phyloP scores from a whole-genome alignment of 805 yeast species.

The Wickerhamiella siamensis region DNA sequence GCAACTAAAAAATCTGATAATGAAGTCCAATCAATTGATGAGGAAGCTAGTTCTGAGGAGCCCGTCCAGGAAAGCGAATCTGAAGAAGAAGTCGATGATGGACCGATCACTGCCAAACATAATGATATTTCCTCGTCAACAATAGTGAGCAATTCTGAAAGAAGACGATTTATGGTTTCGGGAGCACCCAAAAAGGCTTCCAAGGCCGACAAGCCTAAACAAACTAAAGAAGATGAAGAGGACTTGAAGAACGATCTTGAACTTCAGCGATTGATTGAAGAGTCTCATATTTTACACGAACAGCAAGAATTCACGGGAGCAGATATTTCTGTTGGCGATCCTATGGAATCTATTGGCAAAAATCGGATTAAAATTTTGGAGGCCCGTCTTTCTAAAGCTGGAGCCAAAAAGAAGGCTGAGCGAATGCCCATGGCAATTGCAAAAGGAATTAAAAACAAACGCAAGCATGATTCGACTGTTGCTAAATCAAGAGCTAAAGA shows the following conservation, averaged over 20 bases:
- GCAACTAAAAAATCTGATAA: background rate
- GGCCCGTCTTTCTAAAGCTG: slow-evolving; percentile 25
- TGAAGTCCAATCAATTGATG: slow-evolving; percentile 6
- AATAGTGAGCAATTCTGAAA: slow-evolving; percentile 14
- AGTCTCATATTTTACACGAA: slow-evolving; percentile 45
- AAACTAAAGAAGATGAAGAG: slow-evolving; percentile 27
- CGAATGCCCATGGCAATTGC: slow-evolving; percentile 83
- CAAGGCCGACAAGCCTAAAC: slow-evolving; percentile 5
- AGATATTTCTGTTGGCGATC: slow-evolving; percentile 22
- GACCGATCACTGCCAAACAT: slow-evolving; percentile 25
- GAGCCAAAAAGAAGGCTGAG: slow-evolving; percentile 34
- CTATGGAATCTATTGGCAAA: slow-evolving; percentile 27
- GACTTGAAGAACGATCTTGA: slow-evolving; percentile 54
- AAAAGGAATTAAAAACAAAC: slow-evolving; percentile 61
- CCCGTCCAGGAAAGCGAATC: slow-evolving; percentile 1
- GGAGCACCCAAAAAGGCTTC: slow-evolving; percentile 22
- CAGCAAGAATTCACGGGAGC: slow-evolving; percentile 22
- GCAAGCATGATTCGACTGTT: slow-evolving; percentile 35
- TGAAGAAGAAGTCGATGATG: slow-evolving; percentile 9
- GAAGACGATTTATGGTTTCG: slow-evolving; percentile 17
- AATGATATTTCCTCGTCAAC: slow-evolving; percentile 15
- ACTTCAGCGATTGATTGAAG: slow-evolving; percentile 49
- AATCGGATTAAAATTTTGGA: slow-evolving; percentile 26
- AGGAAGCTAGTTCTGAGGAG: slow-evolving; percentile 1
- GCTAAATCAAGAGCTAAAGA: slow-evolving; percentile 70